Evolutionary conservation across 2,329 filamentous ascomycete genomes (phyloP).

Genomic region (Lasiodiplodia gonubiensis): DNA sequence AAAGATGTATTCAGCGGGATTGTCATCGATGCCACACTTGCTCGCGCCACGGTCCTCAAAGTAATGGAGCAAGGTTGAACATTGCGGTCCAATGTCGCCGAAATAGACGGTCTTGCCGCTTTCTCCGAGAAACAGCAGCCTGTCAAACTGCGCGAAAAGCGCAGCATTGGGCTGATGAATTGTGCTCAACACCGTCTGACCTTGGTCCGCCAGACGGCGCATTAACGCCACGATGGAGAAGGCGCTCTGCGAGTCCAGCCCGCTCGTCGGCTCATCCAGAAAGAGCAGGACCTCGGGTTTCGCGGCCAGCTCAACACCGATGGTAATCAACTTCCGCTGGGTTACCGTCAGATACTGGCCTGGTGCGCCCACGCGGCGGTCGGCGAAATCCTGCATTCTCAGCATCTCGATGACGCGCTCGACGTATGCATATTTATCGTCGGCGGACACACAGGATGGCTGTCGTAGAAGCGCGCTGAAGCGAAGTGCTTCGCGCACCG

Average conservation of each 20-base stretch:
- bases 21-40: not conserved
- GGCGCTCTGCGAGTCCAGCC: constrained; percentile 49
- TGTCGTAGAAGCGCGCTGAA: constrained; percentile 52
- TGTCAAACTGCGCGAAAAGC: constrained; percentile 54
- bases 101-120: constrained; percentile 48
- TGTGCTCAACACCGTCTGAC: constrained; percentile 54
- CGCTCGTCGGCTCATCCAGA: constrained; percentile 59
- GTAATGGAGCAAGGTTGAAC: constrained; percentile 65
- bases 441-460: constrained; percentile 57
- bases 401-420: constrained; percentile 70
- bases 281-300: constrained; percentile 69
- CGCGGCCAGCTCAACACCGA: constrained; percentile 74
- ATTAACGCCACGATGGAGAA: constrained; percentile 69
- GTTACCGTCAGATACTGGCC: constrained; percentile 70
- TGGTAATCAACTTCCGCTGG: constrained; percentile 72
- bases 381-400: constrained; percentile 69
- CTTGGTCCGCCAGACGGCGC: constrained; percentile 62
- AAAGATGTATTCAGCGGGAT: not conserved
- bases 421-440: constrained; percentile 67
- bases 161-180: constrained; percentile 55
- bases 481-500: constrained; percentile 44
- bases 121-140: constrained; percentile 51
- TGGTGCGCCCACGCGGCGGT: constrained; percentile 68
- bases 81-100: constrained; percentile 49
- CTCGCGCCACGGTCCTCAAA: not conserved